Evolutionary conservation across 129 eudicot genomes (phyloP).

Genomic region (Dittrichia graveolens): DNA sequence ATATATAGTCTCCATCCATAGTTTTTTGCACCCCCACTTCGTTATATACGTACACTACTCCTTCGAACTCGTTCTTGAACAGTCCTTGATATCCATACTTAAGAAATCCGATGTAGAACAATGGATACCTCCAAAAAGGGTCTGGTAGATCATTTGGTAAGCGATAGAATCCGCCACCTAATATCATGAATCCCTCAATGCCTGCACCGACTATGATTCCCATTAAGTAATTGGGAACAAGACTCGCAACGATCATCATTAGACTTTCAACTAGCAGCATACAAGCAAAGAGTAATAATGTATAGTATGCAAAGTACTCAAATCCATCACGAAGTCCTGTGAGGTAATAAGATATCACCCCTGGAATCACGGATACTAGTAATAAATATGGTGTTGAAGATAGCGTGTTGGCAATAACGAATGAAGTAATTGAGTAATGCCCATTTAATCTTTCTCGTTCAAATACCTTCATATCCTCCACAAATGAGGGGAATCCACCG

Average conservation of each 20-base stretch:
- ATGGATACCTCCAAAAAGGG: conserved; percentile 43
- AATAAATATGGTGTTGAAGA: conserved; percentile 47
- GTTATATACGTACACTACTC: conserved; percentile 9
- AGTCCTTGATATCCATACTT: conserved; percentile 53
- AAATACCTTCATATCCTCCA: conserved; percentile 74
- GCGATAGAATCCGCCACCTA: conserved; percentile 44
- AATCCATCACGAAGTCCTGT: conserved; percentile 40
- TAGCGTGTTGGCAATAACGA: conserved; percentile 47
- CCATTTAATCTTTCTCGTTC: conserved; percentile 51
- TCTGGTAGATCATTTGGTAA: conserved; percentile 44
- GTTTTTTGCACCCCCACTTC: conserved; percentile 18
- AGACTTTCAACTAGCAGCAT: conserved; percentile 48
- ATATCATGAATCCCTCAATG: conserved; percentile 40
- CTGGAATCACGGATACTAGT: conserved; percentile 44
- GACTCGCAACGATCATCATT: conserved; percentile 57
- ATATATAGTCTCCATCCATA: conserved; percentile 39
- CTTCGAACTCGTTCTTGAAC: conserved; percentile 57
- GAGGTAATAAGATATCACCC: conserved; percentile 42
- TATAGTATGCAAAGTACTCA: conserved; percentile 40
- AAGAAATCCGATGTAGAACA: conserved; percentile 41
- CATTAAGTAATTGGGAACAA: conserved; percentile 54
- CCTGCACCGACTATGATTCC: conserved; percentile 51
- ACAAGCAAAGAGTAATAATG: conserved; percentile 27
- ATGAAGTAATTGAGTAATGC: conserved; percentile 40
- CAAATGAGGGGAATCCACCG: conserved; percentile 90